These are phyloP conservation scores for Typha latifolia DNA, from an alignment of 176 grass and related monocot species.

Conservation along the genomic window DNA sequence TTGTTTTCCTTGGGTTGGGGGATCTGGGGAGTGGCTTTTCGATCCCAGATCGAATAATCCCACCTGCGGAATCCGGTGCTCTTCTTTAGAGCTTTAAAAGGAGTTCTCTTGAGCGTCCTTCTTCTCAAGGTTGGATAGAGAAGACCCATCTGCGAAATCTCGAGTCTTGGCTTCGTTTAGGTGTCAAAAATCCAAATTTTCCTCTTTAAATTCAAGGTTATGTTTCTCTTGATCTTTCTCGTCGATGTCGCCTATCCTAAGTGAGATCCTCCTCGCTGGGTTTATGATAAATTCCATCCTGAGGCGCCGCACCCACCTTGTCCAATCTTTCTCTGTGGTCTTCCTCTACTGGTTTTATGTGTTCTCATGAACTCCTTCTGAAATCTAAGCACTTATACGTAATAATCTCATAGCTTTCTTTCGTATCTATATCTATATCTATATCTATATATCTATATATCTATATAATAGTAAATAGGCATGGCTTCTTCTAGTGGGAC, in stretches of 20 bases:
- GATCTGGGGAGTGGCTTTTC: background rate
- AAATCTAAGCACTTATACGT: background rate
- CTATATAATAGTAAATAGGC: background rate
- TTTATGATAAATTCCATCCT: conserved; percentile 74
- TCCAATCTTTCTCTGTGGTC: conserved; percentile 95
- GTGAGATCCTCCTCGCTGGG: conserved; percentile 45
- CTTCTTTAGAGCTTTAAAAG: no score
- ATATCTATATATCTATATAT: background rate
- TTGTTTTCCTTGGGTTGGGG: background rate
- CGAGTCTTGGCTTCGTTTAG: no score
- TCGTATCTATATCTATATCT: background rate
- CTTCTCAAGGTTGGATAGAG: no score
- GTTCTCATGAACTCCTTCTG: conserved; percentile 44
- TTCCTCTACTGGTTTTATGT: conserved; percentile 99
- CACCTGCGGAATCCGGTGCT: no score
- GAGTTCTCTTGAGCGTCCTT: background rate
- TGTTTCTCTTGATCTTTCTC: conserved; percentile 37
- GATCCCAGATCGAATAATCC: no score
- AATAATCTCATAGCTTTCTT: background rate
- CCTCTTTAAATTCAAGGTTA: background rate
- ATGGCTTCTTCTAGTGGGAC: conserved; percentile 53
- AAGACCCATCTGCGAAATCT: no score
- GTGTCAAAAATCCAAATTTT: background rate
- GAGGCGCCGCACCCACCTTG: conserved; percentile 46
- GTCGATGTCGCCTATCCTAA: conserved; percentile 68